These are phyloP conservation scores for Arabidopsis hybrid DNA, from an alignment of 441 rosid genomes.

Conservation along the genomic window DNA sequence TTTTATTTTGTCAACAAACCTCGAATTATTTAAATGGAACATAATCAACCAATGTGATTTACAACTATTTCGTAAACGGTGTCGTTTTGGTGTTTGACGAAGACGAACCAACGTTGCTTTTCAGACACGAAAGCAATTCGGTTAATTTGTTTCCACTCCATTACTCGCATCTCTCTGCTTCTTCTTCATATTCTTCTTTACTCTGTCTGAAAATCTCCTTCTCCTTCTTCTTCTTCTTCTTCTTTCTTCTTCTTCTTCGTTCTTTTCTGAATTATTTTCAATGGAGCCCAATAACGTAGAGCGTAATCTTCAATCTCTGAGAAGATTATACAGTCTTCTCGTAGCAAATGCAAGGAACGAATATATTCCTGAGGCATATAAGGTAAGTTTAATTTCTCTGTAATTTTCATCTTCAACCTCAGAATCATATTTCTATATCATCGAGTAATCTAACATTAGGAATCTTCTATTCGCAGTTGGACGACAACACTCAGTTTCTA, in stretches of 20 bases:
- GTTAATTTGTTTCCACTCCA: background rate
- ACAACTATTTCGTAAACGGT: no score
- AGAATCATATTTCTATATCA: no score
- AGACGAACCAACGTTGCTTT: background rate
- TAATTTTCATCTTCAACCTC: background rate
- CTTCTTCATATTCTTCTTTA: background rate
- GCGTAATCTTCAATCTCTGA: constrained; percentile 48
- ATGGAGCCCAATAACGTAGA: constrained; percentile 46
- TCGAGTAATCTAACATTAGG: background rate
- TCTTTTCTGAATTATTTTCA: background rate
- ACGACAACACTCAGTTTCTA: constrained; percentile 41
- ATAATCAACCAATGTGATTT: no score
- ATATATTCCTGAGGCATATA: constrained; percentile 12
- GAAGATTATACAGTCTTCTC: constrained; percentile 50
- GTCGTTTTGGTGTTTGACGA: background rate
- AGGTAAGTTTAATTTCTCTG: constrained; percentile 16
- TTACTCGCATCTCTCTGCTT: constrained; percentile 5
- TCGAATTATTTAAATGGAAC: no score
- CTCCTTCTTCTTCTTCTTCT: no score
- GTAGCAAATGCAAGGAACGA: constrained; percentile 26
- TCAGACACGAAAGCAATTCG: background rate
- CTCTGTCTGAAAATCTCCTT: constrained; percentile 7
- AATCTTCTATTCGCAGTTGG: constrained; percentile 40
- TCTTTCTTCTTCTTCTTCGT: background rate
- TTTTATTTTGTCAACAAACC: no score